A percentile compares a stretch with the other conserved stretches of the same genome.
phyloP scores from a whole-genome alignment of 495 filamentous ascomycete genomes.

The Penicillium steckii region DNA sequence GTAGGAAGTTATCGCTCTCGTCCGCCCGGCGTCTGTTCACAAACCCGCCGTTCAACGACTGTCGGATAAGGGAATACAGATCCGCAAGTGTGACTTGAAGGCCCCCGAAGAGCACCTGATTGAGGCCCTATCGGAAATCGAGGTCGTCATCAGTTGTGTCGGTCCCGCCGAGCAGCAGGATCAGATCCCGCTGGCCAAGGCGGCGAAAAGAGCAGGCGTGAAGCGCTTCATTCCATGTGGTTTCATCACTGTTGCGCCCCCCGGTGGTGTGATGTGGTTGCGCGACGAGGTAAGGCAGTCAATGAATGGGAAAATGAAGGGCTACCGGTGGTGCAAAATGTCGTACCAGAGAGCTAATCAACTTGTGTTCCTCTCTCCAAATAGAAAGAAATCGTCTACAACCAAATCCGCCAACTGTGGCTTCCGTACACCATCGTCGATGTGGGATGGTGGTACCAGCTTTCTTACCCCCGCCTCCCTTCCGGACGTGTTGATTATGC shows the following conservation, averaged over 20 bases:
- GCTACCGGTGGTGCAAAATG: not conserved
- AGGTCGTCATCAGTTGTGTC: slow-evolving; percentile 55
- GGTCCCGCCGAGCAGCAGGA: slow-evolving; percentile 44
- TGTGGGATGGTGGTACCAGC: slow-evolving; percentile 60
- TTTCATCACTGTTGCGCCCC: slow-evolving; percentile 49
- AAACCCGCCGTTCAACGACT: slow-evolving; percentile 46
- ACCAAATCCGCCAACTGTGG: slow-evolving; percentile 49
- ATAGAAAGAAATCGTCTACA: slow-evolving; percentile 56
- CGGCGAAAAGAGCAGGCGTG: slow-evolving; percentile 54
- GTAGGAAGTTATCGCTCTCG: slow-evolving; percentile 50
- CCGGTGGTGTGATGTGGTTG: slow-evolving; percentile 47
- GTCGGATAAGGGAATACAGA: slow-evolving; percentile 43
- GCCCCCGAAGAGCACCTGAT: slow-evolving; percentile 46
- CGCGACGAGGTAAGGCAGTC: slow-evolving; percentile 40
- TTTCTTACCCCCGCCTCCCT: slow-evolving; percentile 48
- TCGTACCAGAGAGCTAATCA: slow-evolving; percentile 8
- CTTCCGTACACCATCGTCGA: slow-evolving; percentile 63
- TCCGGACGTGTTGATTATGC: slow-evolving; percentile 55
- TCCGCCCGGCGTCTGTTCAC: slow-evolving; percentile 46
- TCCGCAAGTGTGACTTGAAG: slow-evolving; percentile 47
- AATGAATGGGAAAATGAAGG: not conserved
- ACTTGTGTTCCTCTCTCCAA: not conserved
- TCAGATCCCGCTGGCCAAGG: slow-evolving; percentile 53
- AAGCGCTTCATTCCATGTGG: slow-evolving; percentile 59
- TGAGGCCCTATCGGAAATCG: slow-evolving; percentile 44